phyloP scores from a whole-genome alignment of 1,284 basidiomycete species.

The Cutaneotrichosporon dermatis region DNA sequence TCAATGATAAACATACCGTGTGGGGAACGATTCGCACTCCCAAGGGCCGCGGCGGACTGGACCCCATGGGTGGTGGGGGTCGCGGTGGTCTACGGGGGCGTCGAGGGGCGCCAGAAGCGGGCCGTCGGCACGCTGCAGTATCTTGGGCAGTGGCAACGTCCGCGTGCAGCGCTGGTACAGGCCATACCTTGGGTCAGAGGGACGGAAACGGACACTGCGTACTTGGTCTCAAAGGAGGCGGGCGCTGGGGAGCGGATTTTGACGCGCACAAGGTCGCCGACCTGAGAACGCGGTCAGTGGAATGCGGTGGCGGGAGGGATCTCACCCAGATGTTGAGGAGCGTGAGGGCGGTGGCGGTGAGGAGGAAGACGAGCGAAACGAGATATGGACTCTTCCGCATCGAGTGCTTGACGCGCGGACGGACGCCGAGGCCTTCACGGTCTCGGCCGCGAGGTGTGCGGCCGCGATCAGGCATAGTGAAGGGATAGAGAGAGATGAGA shows the following conservation, averaged over 20 bases:
- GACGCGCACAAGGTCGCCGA: constrained; percentile 43
- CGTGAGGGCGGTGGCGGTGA: constrained; percentile 42
- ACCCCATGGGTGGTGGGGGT: neutral
- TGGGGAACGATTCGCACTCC: constrained; percentile 44
- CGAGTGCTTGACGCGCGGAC: constrained; percentile 27
- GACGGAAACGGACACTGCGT: constrained; percentile 1
- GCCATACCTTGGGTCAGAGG: constrained; percentile 37
- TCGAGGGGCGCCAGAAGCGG: constrained; percentile 21
- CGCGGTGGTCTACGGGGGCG: neutral
- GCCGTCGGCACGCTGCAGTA: constrained; percentile 29
- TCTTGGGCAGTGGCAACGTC: constrained; percentile 21
- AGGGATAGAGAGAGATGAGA: neutral
- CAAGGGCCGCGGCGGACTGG: constrained; percentile 8
- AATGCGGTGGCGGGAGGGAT: neutral
- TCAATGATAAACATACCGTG: constrained; percentile 25
- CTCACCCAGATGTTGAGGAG: constrained; percentile 45
- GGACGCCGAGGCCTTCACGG: neutral
- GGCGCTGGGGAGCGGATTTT: constrained; percentile 36
- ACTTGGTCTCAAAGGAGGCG: constrained; percentile 45
- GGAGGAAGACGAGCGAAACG: constrained; percentile 40
- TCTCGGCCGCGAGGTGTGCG: neutral
- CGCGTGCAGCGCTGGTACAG: constrained; percentile 46
- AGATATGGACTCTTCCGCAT: constrained; percentile 46
- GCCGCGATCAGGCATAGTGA: constrained; percentile 5
- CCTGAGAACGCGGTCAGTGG: constrained; percentile 18